Evolutionary conservation across 768 basidiomycete species (phyloP), one percentile per base, ranked within the genome.

Genomic region (Hygrophoropsis aurantiaca): DNA sequence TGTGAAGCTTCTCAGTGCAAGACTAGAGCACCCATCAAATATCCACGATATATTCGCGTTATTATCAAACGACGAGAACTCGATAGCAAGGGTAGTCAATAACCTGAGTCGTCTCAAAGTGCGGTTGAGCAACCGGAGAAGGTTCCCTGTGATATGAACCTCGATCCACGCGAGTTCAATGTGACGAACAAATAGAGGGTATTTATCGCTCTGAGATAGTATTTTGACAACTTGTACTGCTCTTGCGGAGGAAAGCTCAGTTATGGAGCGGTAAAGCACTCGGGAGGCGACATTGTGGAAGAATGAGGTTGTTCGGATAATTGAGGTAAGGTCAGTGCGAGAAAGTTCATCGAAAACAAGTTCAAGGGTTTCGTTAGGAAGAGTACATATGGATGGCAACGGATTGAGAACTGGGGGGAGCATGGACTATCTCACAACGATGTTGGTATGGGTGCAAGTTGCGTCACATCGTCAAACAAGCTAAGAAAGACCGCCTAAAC

Each of bases 81-180:
- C 82, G 52, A 85, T 69, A 33, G 60, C 61, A 32, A 85, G 74
- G 24, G 66, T 54, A 26, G 58, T 51, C 20, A 84, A 73, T 38
- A 53, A 50, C 23, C 56, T 49, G 38, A 79, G 71, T 5, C 64
- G 62, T 7, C 49, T 59, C 25, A 85, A 71, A 4, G 70, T 65
- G 38, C 65, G 62, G 21, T 71, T 67, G n/a, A 84, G 62, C 27
- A 83, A 75, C 21, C 53, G 61, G 53, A 82, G 78, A 49, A 79
- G 66, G 55, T 79, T 78, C 18, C 57, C 60, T 0, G 76, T 76
- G n/a, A 77, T 71, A 33, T 49, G 44, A 43, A 63, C 60, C 2
- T 46, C 40, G 39, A 54, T 47, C 63, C 74, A 72, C 52, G 77
- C 70, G 32, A 85, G 52, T n/a, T 71, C 69, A 40, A 84, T 66